These are phyloP conservation scores for Penicillium sp. DNA, from an alignment of 2,329 filamentous ascomycete genomes.

Conservation along the genomic window DNA sequence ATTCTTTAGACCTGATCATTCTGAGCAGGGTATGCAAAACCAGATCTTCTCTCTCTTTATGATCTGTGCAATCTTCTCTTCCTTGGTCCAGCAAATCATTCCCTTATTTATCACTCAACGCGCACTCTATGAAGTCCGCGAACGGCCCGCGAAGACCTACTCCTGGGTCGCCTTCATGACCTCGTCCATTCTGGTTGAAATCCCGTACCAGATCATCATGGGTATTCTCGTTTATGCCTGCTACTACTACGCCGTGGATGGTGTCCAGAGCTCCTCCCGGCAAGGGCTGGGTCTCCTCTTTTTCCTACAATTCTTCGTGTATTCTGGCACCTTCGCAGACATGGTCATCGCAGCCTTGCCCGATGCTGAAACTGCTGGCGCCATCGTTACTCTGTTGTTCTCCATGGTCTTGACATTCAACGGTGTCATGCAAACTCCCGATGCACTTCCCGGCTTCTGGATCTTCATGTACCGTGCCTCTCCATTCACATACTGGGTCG, in stretches of 20 bases:
- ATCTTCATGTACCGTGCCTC: constrained; percentile 64
- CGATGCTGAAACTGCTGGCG: constrained; percentile 72
- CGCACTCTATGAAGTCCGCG: constrained; percentile 79
- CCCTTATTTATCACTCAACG: constrained; percentile 85
- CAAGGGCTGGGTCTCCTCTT: constrained; percentile 79
- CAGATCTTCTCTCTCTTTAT: constrained; percentile 86
- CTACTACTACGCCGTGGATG: constrained; percentile 80
- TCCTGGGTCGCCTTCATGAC: constrained; percentile 85
- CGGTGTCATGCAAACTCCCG: constrained; percentile 67
- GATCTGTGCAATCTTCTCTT: constrained; percentile 70
- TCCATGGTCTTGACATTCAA: constrained; percentile 80
- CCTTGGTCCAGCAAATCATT: constrained; percentile 57
- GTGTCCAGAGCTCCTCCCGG: constrained; percentile 64
- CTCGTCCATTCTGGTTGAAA: constrained; percentile 78
- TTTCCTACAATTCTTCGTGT: constrained; percentile 74
- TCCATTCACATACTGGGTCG: constrained; percentile 54
- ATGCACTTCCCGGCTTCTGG: constrained; percentile 71
- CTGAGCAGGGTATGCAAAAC: constrained; percentile 77
- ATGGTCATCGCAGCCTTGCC: constrained; percentile 77
- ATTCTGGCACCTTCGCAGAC: constrained; percentile 78
- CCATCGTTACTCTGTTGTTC: constrained; percentile 75
- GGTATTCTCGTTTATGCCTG: constrained; percentile 73
- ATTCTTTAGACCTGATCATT: constrained; percentile 72
- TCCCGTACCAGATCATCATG: constrained; percentile 80
- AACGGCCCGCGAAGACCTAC: constrained; percentile 81